Evolutionary conservation across 192 early-diverging fungal genomes (phyloP), one percentile per base, ranked within the genome.

Genomic region (Coemansia sp.): DNA sequence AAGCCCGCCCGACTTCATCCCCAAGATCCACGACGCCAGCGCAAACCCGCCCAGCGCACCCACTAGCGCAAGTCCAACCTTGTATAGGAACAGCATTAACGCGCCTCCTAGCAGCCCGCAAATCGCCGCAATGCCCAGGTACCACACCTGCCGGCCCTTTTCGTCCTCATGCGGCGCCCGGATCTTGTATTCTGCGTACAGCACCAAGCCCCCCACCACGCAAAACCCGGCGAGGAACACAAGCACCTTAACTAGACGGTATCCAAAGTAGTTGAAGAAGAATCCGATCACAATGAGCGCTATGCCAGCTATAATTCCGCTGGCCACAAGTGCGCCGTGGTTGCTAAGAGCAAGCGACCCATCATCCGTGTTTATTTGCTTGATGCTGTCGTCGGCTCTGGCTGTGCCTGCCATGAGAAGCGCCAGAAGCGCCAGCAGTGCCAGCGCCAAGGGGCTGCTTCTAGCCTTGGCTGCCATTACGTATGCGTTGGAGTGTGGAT

Each of bases 141-240:
- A 74, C 51, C 61, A 65, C 22, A 80, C 45, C 36, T 64, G 48
- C 5, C 71, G 59, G 18, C 57, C 60, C 50, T 60, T 63, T n/a
- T 70, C 70, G 39, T 64, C 63, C 27, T 70, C 78, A n/a, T 21
- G 56, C 30, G 78, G 67, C 18, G 70, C 34, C 2, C 70, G 65
- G 13, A 78, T 77, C 38, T 51, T 66, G 65, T 60, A 68, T 38
- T 63, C 70, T 11, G 68, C 62, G 31, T 60, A 58, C 6, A 67
- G 38, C 23, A 65, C 63, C 7, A 77, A 60, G 30, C 77, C 80
- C 59, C 77, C 72, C 11, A 82, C 81, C 6, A 82, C 64, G 51
- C 87, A 90, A 70, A 90, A 90, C 3, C 91, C 91, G 8, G 82
- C 78, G 50, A 93, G 58, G 58, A 90, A 90, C 26, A 91, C 65